phyloP scores from a whole-genome alignment of 2,329 filamentous ascomycete species.

The Cordyceps cicadae region DNA sequence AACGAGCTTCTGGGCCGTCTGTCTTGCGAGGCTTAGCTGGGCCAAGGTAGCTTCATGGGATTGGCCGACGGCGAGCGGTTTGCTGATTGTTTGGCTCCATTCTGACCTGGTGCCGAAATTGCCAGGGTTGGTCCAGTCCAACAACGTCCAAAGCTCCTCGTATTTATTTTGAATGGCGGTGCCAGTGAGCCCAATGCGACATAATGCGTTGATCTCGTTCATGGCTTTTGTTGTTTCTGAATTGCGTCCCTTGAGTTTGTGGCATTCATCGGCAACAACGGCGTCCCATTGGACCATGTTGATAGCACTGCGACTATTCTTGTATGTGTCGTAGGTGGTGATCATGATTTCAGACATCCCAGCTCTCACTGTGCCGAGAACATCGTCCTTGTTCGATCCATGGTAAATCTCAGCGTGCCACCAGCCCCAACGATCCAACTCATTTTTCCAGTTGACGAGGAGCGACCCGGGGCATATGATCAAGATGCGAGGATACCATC shows the following conservation, averaged over 20 bases:
- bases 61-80: constrained; percentile 78
- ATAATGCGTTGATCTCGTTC: constrained; percentile 83
- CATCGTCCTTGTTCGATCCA: constrained; percentile 57
- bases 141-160: constrained; percentile 88
- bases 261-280: constrained; percentile 90
- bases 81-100: constrained; percentile 72
- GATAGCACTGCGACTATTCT: constrained; percentile 61
- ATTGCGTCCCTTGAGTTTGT: constrained; percentile 71
- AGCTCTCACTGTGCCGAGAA: constrained; percentile 61
- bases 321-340: constrained; percentile 88
- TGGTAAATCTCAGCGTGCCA: constrained; percentile 85
- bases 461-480: constrained; percentile 84
- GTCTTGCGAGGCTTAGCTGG: constrained; percentile 72
- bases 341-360: constrained; percentile 85
- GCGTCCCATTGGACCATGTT: constrained; percentile 91
- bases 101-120: constrained; percentile 53
- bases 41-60: constrained; percentile 82
- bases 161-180: constrained; percentile 98
- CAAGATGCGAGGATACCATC: constrained; percentile 70
- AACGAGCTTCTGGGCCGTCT: constrained; percentile 76
- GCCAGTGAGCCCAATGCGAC: constrained; percentile 85
- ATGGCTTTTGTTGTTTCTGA: constrained; percentile 78
- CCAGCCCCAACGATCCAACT: constrained; percentile 87
- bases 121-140: constrained; percentile 95
- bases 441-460: constrained; percentile 84